phyloP scores from a whole-genome alignment of 192 early-diverging fungal species.

The Coemansia sp. region DNA sequence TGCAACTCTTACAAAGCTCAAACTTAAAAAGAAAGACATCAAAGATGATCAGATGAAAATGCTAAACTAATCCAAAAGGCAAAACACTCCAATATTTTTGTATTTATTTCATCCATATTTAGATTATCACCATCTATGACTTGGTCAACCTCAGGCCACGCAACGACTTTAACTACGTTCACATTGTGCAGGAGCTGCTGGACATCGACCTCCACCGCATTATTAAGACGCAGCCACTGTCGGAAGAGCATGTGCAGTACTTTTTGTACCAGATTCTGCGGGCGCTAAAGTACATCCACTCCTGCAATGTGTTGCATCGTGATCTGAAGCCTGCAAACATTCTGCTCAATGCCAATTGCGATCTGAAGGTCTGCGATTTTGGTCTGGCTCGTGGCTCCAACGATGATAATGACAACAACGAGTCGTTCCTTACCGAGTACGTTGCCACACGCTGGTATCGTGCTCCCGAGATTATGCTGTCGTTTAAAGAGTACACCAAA shows the following conservation, averaged over 20 bases:
- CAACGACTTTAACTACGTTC: constrained; percentile 52
- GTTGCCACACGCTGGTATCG: constrained; percentile 95
- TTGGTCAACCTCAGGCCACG: constrained; percentile 51
- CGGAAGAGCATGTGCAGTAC: constrained; percentile 89
- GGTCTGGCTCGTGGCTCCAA: constrained; percentile 92
- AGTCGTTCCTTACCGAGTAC: constrained; percentile 94
- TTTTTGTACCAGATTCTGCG: constrained; percentile 88
- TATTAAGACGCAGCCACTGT: constrained; percentile 78
- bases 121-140: constrained; percentile 54
- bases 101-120: background rate
- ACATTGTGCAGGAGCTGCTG: constrained; percentile 75
- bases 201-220: constrained; percentile 90
- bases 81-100: background rate
- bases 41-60: background rate
- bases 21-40: background rate
- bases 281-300: constrained; percentile 92
- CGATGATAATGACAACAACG: constrained; percentile 74
- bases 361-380: constrained; percentile 99
- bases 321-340: constrained; percentile 97
- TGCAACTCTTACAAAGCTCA: background rate
- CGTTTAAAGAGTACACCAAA: constrained; percentile 98
- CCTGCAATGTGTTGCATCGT: constrained; percentile 89
- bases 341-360: constrained; percentile 97
- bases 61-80: background rate
- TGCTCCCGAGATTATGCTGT: constrained; percentile 94